phyloP scores from a whole-genome alignment of 2,329 filamentous ascomycete genomes.

The Phyllachora maydis region DNA sequence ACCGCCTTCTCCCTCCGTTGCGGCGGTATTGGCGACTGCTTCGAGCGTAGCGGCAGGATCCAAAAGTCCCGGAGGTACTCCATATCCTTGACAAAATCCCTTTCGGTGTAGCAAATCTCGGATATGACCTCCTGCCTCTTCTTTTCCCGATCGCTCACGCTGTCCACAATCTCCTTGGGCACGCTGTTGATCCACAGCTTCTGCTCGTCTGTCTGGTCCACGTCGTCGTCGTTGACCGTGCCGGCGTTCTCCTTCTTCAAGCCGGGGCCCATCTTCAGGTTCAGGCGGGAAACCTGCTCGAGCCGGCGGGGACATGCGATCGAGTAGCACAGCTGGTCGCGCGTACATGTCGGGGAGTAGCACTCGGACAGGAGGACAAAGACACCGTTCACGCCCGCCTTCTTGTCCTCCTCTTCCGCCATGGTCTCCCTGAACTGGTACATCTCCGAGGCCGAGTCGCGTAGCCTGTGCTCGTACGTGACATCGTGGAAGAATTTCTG shows the following conservation, averaged over 20 bases:
- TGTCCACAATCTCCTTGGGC: constrained; percentile 81
- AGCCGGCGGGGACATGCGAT: constrained; percentile 87
- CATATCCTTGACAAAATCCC: constrained; percentile 96
- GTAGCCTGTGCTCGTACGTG: constrained; percentile 85
- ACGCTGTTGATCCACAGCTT: constrained; percentile 99
- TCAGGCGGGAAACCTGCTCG: constrained; percentile 86
- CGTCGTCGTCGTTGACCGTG: constrained; percentile 54
- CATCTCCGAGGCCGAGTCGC: constrained; percentile 85
- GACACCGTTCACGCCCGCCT: constrained; percentile 70
- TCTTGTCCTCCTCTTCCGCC: constrained; percentile 62
- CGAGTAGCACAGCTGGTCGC: constrained; percentile 90
- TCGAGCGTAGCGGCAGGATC: constrained; percentile 77
- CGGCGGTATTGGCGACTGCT: constrained; percentile 72
- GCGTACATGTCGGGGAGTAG: constrained; percentile 91
- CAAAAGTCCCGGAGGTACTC: constrained; percentile 97
- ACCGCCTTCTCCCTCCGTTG: constrained; percentile 79
- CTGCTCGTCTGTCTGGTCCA: constrained; percentile 75
- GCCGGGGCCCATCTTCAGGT: constrained; percentile 80
- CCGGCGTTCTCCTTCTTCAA: constrained; percentile 44
- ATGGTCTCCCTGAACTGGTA: constrained; percentile 93
- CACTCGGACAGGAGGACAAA: constrained; percentile 94
- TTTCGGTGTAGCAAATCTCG: constrained; percentile 94
- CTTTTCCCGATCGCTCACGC: constrained; percentile 77
- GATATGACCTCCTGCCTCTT: constrained; percentile 97
- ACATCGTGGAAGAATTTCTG: constrained; percentile 99